These are phyloP conservation scores for Sanguinoderma infundibulare DNA, from an alignment of 1,284 basidiomycete species.

Conservation along the genomic window DNA sequence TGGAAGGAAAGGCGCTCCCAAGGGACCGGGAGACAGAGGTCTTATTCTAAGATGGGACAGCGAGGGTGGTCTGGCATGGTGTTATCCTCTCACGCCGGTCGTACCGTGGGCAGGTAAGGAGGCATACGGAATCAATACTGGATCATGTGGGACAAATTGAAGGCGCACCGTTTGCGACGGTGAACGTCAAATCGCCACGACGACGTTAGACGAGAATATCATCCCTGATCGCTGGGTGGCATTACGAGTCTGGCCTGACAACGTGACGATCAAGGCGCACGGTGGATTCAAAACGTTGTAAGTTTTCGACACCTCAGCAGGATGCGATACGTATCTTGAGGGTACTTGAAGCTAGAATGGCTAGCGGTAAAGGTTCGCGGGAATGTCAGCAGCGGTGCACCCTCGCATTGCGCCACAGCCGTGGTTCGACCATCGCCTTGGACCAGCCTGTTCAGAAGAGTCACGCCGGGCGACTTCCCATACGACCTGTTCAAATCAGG, in stretches of 20 bases:
- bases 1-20: constrained; percentile 5
- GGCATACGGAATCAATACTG: constrained; percentile 5
- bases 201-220: background rate
- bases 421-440: too few species aligned
- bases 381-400: too few species aligned
- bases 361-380: too few species aligned
- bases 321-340: too few species aligned
- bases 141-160: constrained; percentile 14
- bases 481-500: background rate
- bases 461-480: too few species aligned
- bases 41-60: constrained; percentile 13
- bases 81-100: constrained; percentile 15
- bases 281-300: too few species aligned
- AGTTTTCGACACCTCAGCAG: too few species aligned
- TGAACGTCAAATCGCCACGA: background rate
- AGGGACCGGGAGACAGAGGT: background rate
- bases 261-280: too few species aligned
- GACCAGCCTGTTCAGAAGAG: too few species aligned
- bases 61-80: constrained; percentile 7
- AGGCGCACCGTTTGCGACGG: background rate
- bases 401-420: too few species aligned
- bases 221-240: background rate
- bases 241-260: background rate
- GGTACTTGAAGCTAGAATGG: too few species aligned
- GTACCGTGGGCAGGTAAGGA: constrained; percentile 15